phyloP scores from a whole-genome alignment of 2,329 filamentous ascomycete species.

The Sarocladium kiliense region DNA sequence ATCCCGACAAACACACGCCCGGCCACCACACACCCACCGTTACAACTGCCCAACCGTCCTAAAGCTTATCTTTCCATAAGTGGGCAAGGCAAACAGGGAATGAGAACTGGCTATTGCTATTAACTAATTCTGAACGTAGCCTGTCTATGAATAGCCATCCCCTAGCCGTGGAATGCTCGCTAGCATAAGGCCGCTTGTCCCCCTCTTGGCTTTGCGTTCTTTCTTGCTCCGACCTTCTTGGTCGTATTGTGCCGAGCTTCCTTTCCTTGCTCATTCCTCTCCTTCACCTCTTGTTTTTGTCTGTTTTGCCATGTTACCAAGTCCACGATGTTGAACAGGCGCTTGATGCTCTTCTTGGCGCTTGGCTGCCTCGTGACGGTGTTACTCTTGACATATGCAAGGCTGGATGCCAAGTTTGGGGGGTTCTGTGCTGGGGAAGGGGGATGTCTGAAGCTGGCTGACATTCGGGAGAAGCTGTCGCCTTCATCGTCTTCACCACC shows the following conservation, averaged over 20 bases:
- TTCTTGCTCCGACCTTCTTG: no score
- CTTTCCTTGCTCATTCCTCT: neutral
- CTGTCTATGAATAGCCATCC: no score
- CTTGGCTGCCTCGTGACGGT: neutral
- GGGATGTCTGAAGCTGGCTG: neutral
- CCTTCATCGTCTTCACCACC: neutral
- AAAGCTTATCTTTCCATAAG: neutral
- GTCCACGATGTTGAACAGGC: neutral
- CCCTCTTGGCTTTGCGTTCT: no score
- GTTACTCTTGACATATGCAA: neutral
- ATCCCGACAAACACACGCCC: neutral
- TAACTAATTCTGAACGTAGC: no score
- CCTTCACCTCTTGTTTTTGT: neutral
- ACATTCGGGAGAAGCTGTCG: neutral
- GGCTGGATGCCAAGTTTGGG: neutral
- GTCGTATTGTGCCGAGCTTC: no score
- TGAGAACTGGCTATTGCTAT: no score
- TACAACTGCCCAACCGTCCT: no score
- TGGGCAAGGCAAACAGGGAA: no score
- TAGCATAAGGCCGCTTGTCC: no score
- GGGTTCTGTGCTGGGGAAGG: neutral
- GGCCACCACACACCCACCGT: no score
- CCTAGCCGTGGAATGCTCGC: no score
- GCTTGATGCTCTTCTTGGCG: neutral
- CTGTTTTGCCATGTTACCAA: neutral